These are phyloP conservation scores for Hippophae rhamnoides DNA, from an alignment of 306 rosid genomes.

Conservation along the genomic window DNA sequence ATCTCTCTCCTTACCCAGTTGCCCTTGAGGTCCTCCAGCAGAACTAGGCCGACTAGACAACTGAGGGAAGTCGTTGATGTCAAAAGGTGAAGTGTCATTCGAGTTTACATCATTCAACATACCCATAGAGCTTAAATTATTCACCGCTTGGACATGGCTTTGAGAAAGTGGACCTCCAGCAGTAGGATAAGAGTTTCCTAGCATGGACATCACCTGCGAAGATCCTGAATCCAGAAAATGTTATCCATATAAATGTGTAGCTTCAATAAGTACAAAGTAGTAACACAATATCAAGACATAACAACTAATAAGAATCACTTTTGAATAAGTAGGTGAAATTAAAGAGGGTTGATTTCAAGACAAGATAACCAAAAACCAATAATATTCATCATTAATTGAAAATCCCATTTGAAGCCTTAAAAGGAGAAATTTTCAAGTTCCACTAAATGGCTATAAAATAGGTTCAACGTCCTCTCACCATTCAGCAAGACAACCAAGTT, in stretches of 20 bases:
- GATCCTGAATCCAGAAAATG: slow-evolving; percentile 65
- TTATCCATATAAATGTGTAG: slow-evolving; percentile 15
- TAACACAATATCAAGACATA: neutral
- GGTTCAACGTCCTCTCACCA: too few species aligned
- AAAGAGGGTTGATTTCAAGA: too few species aligned
- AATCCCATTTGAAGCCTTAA: too few species aligned
- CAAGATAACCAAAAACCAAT: too few species aligned
- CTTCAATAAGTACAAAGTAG: neutral
- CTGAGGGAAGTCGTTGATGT: slow-evolving; percentile 88
- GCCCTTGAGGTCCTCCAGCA: slow-evolving; percentile 98
- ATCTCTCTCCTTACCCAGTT: slow-evolving; percentile 48
- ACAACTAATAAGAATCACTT: too few species aligned
- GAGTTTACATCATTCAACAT: slow-evolving; percentile 87
- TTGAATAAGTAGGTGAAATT: too few species aligned
- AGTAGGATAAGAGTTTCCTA: slow-evolving; percentile 72
- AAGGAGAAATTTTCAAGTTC: too few species aligned
- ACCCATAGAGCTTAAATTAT: slow-evolving; percentile 75
- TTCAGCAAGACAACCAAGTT: too few species aligned
- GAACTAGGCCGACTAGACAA: slow-evolving; percentile 88
- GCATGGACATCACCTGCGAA: slow-evolving; percentile 80
- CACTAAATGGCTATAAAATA: too few species aligned
- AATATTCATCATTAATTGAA: too few species aligned
- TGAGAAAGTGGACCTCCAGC: slow-evolving; percentile 87
- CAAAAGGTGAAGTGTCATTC: slow-evolving; percentile 78
- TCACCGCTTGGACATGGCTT: slow-evolving; percentile 67